phyloP scores from a whole-genome alignment of 441 rosid genomes.

The Gossypium davidsonii region DNA sequence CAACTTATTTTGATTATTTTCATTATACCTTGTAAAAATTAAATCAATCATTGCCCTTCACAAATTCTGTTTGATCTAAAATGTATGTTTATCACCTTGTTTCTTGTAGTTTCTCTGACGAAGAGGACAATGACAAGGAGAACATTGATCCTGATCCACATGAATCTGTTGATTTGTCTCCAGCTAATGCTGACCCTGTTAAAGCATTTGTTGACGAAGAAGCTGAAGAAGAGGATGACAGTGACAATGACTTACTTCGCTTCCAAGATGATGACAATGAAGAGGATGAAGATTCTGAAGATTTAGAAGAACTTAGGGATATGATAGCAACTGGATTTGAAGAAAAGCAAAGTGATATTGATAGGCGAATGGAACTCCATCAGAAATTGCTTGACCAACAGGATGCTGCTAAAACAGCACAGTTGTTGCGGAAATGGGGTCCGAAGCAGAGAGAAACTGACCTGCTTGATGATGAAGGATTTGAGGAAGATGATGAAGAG shows the following conservation, averaged over 20 bases:
- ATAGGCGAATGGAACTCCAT: slow-evolving; percentile 80
- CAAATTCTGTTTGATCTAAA: not conserved
- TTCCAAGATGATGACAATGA: slow-evolving; percentile 71
- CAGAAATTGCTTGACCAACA: slow-evolving; percentile 90
- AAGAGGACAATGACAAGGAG: slow-evolving; percentile 60
- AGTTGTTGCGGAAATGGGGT: slow-evolving; percentile 61
- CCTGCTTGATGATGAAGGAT: slow-evolving; percentile 43
- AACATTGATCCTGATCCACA: slow-evolving; percentile 31
- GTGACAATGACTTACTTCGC: slow-evolving; percentile 67
- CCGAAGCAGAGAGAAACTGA: slow-evolving; percentile 34
- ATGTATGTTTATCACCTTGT: slow-evolving; percentile 1
- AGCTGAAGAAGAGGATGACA: slow-evolving; percentile 94
- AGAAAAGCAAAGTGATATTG: slow-evolving; percentile 64
- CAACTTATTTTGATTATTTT: slow-evolving; percentile 1
- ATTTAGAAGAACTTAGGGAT: slow-evolving; percentile 59
- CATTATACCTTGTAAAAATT: not conserved
- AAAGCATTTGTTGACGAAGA: slow-evolving; percentile 83
- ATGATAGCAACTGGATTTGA: slow-evolving; percentile 63
- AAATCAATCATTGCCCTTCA: not conserved
- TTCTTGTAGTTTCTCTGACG: slow-evolving; percentile 52
- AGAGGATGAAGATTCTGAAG: slow-evolving; percentile 66
- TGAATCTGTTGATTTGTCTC: slow-evolving; percentile 28
- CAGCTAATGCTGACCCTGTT: slow-evolving; percentile 58
- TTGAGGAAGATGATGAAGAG: slow-evolving; percentile 30
- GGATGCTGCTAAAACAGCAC: slow-evolving; percentile 81